Conservation (phyloP, 2,329 filamentous ascomycete species). For the Fusarium ramigenum region DNA sequence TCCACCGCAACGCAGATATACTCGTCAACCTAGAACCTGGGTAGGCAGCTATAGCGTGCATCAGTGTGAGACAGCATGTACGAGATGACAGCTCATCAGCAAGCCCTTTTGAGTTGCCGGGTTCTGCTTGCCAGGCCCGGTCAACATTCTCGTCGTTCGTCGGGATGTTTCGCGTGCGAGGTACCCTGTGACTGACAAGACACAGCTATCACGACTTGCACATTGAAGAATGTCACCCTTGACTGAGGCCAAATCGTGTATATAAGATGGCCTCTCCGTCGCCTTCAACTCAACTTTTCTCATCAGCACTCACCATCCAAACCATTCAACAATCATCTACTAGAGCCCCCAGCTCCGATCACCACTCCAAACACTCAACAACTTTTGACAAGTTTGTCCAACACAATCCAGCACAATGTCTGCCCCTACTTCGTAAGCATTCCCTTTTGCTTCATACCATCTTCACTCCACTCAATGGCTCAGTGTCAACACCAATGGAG, state of each 20-base stretch:
- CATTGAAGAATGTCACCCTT: constrained; percentile 15
- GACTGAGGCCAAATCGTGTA: constrained; percentile 27
- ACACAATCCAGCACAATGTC: constrained; percentile 39
- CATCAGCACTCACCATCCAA: constrained; percentile 37
- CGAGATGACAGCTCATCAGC: constrained; percentile 37
- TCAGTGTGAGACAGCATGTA: constrained; percentile 36
- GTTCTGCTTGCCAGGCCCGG: constrained; percentile 15
- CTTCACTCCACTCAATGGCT: neutral
- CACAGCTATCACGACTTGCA: constrained; percentile 11
- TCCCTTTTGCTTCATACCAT: neutral
- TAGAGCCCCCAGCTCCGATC: constrained; percentile 35
- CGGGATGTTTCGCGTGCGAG: constrained; percentile 33
- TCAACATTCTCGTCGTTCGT: constrained; percentile 1
- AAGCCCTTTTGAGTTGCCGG: constrained; percentile 15
- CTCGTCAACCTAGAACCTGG: constrained; percentile 5
- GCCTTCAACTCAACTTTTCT: constrained; percentile 13
- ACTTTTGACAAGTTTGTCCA: constrained; percentile 30
- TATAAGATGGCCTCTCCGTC: constrained; percentile 37
- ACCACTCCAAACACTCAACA: constrained; percentile 15
- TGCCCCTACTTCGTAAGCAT: constrained; percentile 42
- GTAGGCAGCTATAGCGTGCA: constrained; percentile 21
- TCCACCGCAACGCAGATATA: constrained; percentile 17
- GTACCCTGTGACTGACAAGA: constrained; percentile 6
- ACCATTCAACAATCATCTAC: constrained; percentile 38
- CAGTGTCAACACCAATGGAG: constrained; percentile 12